A percentile compares a stretch with the other conserved stretches of the same genome.
Evolutionary conservation across 345 rosid genomes (phyloP).

Genomic region (Moricandia arvensis): DNA sequence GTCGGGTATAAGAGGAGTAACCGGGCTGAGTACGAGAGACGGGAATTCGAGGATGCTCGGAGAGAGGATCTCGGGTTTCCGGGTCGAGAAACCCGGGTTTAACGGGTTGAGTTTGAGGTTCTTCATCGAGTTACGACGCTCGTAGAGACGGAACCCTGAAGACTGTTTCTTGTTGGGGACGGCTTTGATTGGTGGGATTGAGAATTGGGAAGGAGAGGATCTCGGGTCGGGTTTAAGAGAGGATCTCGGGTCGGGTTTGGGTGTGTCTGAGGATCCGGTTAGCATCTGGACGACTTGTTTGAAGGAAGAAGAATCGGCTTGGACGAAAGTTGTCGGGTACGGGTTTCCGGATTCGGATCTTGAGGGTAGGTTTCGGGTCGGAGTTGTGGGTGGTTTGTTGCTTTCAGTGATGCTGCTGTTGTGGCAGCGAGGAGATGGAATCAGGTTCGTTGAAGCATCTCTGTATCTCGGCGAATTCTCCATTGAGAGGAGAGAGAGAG

Average conservation of each 20-base stretch:
- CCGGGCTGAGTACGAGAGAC: constrained; percentile 78
- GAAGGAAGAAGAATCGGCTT: constrained; percentile 89
- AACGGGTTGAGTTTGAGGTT: constrained; percentile 76
- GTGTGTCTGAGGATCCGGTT: constrained; percentile 79
- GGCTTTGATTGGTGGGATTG: constrained; percentile 88
- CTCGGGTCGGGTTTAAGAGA: constrained; percentile 41
- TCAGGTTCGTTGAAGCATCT: constrained; percentile 36
- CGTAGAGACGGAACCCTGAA: constrained; percentile 82
- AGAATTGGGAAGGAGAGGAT: constrained; percentile 47
- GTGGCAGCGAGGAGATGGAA: constrained; percentile 51
- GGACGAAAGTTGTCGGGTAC: constrained; percentile 95
- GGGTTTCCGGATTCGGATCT: constrained; percentile 86
- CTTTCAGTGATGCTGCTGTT: background rate
- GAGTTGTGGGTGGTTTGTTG: constrained; percentile 37
- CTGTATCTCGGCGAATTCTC: constrained; percentile 56
- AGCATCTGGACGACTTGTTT: constrained; percentile 97
- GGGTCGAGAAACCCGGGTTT: constrained; percentile 60
- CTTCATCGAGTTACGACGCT: constrained; percentile 85
- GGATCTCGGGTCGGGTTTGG: constrained; percentile 40
- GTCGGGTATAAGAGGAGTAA: constrained; percentile 81
- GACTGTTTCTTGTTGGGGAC: constrained; percentile 66
- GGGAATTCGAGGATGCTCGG: constrained; percentile 96
- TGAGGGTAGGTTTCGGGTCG: constrained; percentile 52
- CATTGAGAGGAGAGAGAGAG: constrained; percentile 32
- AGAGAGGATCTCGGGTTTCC: constrained; percentile 82